Conservation (phyloP, 2,329 filamentous ascomycete species). For the Dryadomyces quercus-mongolicae region DNA sequence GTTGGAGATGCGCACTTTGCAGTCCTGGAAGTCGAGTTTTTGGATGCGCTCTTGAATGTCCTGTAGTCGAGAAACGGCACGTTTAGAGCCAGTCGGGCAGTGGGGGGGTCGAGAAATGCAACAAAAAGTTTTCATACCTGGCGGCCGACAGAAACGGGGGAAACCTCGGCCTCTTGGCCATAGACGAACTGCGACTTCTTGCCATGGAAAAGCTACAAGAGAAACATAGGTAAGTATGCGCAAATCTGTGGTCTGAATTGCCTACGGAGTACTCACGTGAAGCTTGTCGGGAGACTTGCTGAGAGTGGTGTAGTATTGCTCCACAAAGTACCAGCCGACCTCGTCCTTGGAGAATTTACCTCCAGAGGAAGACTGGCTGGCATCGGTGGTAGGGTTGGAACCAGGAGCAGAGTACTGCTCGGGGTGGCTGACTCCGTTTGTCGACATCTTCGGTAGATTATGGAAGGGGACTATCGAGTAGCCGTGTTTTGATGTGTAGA, state of each 20-base stretch:
- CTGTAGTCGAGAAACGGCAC: slow-evolving; percentile 27
- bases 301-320: slow-evolving; percentile 97
- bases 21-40: slow-evolving; percentile 86
- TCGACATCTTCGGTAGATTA: slow-evolving; percentile 32
- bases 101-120: not conserved
- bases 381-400: slow-evolving; percentile 19
- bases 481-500: not conserved
- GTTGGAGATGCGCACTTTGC: slow-evolving; percentile 96
- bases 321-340: slow-evolving; percentile 98
- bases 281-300: slow-evolving; percentile 92
- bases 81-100: not conserved
- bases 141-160: slow-evolving; percentile 76
- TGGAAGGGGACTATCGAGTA: not conserved
- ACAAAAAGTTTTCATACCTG: slow-evolving; percentile 39
- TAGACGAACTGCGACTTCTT: slow-evolving; percentile 93
- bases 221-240: not conserved
- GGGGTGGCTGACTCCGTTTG: slow-evolving; percentile 35
- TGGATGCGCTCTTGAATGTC: slow-evolving; percentile 92
- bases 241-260: not conserved
- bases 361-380: slow-evolving; percentile 20
- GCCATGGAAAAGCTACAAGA: slow-evolving; percentile 71
- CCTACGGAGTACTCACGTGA: slow-evolving; percentile 50
- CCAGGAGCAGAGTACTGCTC: slow-evolving; percentile 24
- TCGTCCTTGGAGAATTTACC: slow-evolving; percentile 67
- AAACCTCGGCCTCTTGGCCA: slow-evolving; percentile 79